phyloP scores from a whole-genome alignment of 1,139 yeast genomes.

The Pichia norvegensis region DNA sequence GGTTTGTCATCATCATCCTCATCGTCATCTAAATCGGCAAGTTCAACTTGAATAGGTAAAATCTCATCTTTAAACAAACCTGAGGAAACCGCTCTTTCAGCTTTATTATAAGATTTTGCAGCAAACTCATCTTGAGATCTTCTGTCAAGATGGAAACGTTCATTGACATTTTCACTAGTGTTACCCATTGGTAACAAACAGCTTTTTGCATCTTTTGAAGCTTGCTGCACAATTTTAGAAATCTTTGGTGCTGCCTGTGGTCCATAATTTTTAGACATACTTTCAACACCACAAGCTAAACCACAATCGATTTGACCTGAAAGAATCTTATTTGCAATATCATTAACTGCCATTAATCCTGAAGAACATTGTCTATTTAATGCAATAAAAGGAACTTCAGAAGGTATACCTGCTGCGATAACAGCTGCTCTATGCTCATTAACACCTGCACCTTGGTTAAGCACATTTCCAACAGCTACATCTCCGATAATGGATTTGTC shows the following conservation, averaged over 20 bases:
- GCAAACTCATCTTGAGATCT: slow-evolving; percentile 80
- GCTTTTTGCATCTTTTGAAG: slow-evolving; percentile 44
- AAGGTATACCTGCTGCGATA: slow-evolving; percentile 66
- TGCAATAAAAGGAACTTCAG: slow-evolving; percentile 67
- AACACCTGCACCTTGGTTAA: slow-evolving; percentile 88
- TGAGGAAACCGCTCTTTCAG: slow-evolving; percentile 60
- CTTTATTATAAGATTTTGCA: slow-evolving; percentile 77
- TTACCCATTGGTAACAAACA: slow-evolving; percentile 89
- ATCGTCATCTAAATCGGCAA: slow-evolving; percentile 31
- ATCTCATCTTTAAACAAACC: slow-evolving; percentile 83
- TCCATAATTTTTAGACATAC: slow-evolving; percentile 82
- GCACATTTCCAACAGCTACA: slow-evolving; percentile 79
- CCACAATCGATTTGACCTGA: slow-evolving; percentile 89
- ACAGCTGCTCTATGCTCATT: slow-evolving; percentile 85
- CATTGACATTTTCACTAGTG: slow-evolving; percentile 72
- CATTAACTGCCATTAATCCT: slow-evolving; percentile 84
- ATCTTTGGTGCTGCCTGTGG: slow-evolving; percentile 60
- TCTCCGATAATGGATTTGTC: slow-evolving; percentile 77
- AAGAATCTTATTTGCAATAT: slow-evolving; percentile 79
- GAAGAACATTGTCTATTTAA: slow-evolving; percentile 92
- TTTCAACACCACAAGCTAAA: slow-evolving; percentile 85
- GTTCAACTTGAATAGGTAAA: slow-evolving; percentile 55
- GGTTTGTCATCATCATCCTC: slow-evolving; percentile 22
- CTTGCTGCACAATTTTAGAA: slow-evolving; percentile 39
- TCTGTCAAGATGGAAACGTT: slow-evolving; percentile 57